Base-by-base conservation (phyloP, 495 filamentous ascomycete genomes). In the Penicillium odoratum region DNA sequence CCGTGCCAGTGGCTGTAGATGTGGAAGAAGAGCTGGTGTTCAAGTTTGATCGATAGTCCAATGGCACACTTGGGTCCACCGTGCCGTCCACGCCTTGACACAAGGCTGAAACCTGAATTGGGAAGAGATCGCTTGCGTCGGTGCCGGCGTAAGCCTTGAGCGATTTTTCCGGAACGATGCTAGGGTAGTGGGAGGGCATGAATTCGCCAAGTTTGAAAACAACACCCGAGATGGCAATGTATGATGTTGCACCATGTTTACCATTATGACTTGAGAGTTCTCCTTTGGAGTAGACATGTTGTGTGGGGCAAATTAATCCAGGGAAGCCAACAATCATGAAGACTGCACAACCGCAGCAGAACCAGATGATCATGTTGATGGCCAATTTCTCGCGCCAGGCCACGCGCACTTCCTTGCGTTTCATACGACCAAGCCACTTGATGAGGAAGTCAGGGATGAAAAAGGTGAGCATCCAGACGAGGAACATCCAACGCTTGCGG, bases 311-410 rank as follows among this genome's bases (percentile, higher is more conserved):
- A 65, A 99, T 88, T 55, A 98, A 76, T 60, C 79, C 74, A 16
- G 94, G 94, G 71, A 98, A 95, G 64, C 84, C 82, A 54, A 97
- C 86, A 67, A 88, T 85, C 80, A 99, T 90, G 81, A 98, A 99
- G 46, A 88, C 80, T 3, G 90, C 84, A 61, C 89, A 76, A 47
- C 75, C 76, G 73, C 94, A 98, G 64, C 79, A 81, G 58, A 93
- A 81, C 94, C 94, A 99, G 68, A 99, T 99, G 72, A 98, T 83
- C 61, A 98, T 73, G 78, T 99, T 99, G 81, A 99, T 99, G 34
- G 94, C 94, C 55, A 98, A 73, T 80, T 98, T 98, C 69, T 98
- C 94, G 58, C 94, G 83, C 94, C 94, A 98, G 3, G 94, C 94
- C 60, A 87, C 80, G 45, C 91, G 89, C n/a, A 98, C 84, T 67